These are phyloP conservation scores for Tinospora cordifolia DNA, from an alignment of 164 flowering plant species.

Conservation along the genomic window DNA sequence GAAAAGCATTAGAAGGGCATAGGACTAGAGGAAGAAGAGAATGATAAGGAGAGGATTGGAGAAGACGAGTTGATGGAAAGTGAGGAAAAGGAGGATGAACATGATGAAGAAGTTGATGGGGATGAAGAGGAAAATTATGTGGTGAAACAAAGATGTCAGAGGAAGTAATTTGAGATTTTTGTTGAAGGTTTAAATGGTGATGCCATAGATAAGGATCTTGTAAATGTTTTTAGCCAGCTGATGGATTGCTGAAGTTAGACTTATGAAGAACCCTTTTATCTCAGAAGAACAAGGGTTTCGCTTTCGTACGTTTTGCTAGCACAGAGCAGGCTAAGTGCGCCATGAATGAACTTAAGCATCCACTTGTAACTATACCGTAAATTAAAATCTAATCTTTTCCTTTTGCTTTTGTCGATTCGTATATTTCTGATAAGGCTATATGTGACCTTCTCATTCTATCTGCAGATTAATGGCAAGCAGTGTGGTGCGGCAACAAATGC, in stretches of 20 bases:
- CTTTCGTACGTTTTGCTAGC: constrained; percentile 30
- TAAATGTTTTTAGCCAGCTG: constrained; percentile 26
- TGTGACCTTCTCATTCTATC: not conserved
- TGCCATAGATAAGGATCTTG: constrained; percentile 29
- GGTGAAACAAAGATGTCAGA: constrained; percentile 25
- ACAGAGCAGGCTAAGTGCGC: constrained; percentile 32
- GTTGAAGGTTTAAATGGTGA: constrained; percentile 32
- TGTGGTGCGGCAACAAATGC: constrained; percentile 29
- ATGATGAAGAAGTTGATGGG: constrained; percentile 8
- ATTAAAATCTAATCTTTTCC: not conserved
- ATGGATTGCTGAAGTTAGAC: constrained; percentile 31
- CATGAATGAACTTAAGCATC: constrained; percentile 27
- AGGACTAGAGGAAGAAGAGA: constrained; percentile 13
- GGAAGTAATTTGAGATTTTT: constrained; percentile 32
- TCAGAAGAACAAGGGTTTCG: constrained; percentile 34
- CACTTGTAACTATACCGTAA: constrained; percentile 15
- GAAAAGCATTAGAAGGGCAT: constrained; percentile 7
- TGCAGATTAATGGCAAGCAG: constrained; percentile 27
- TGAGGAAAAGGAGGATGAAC: constrained; percentile 10
- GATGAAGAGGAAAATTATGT: constrained; percentile 29
- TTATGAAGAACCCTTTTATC: constrained; percentile 29
- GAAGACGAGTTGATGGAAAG: constrained; percentile 9
- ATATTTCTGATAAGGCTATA: not conserved
- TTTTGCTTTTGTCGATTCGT: not conserved
- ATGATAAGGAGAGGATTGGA: constrained; percentile 8